Percentiles rank a stretch among this genome's conserved stretches.
These are phyloP conservation scores for Neurospora tetrasperma DNA, from an alignment of 495 filamentous ascomycete species.

Conservation along the genomic window DNA sequence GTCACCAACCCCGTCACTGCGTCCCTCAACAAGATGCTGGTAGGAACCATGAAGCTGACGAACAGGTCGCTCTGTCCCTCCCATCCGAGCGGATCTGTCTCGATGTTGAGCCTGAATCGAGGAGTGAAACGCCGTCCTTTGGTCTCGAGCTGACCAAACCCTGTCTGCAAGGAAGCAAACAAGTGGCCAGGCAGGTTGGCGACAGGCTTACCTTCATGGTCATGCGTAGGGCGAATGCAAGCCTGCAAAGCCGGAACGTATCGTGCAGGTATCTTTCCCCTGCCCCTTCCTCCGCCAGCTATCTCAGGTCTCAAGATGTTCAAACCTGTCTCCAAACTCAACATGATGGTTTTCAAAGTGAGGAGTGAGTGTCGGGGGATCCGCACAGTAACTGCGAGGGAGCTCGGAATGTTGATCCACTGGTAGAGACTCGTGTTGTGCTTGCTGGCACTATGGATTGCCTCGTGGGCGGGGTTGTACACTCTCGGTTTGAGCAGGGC, in stretches of 20 bases:
- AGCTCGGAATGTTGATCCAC: background rate
- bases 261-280: background rate
- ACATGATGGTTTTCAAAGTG: background rate
- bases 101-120: background rate
- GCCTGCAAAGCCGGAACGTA: background rate
- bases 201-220: background rate
- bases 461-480: background rate
- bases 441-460: background rate
- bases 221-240: background rate
- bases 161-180: background rate
- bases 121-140: background rate
- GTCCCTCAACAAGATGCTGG: background rate
- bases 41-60: background rate
- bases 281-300: background rate
- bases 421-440: background rate
- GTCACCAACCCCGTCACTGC: background rate
- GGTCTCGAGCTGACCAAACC: background rate
- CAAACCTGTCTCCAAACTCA: background rate
- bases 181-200: background rate
- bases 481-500: background rate
- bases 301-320: background rate
- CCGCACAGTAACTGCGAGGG: background rate
- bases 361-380: background rate
- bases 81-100: background rate
- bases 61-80: background rate